Evolutionary conservation across 2,329 filamentous ascomycete species (phyloP).

Genomic region (Knoxdaviesia capensis): DNA sequence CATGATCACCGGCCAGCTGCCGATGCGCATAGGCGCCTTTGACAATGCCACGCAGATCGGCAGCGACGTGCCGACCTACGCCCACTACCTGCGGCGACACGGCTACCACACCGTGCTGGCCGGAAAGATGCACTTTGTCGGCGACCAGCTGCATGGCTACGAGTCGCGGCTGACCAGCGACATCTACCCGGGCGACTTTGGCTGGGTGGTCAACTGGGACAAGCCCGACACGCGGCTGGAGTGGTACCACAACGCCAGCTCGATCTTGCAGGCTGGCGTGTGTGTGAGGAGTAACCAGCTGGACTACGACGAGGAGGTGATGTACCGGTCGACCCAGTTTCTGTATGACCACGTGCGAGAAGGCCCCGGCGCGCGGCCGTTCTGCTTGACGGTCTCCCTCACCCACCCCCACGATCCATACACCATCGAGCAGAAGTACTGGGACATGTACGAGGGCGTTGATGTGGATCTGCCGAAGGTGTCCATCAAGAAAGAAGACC

Average conservation of each 20-base stretch:
- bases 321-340: constrained; percentile 79
- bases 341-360: constrained; percentile 80
- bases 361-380: constrained; percentile 52
- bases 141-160: constrained; percentile 85
- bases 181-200: constrained; percentile 87
- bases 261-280: constrained; percentile 72
- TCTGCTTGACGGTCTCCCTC: constrained; percentile 75
- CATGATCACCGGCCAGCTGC: constrained; percentile 81
- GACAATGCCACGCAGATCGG: constrained; percentile 77
- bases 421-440: constrained; percentile 82
- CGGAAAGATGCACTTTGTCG: constrained; percentile 95
- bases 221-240: constrained; percentile 69
- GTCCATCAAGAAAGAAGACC: constrained; percentile 57
- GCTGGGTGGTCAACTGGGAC: constrained; percentile 93
- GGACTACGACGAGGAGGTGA: constrained; percentile 90
- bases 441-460: constrained; percentile 77
- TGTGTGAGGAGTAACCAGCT: constrained; percentile 88
- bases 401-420: constrained; percentile 93
- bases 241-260: constrained; percentile 94
- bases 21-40: constrained; percentile 78
- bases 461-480: constrained; percentile 72
- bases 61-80: constrained; percentile 75
- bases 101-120: constrained; percentile 83
- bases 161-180: constrained; percentile 85
- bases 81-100: constrained; percentile 68